Percentiles rank a stretch among this genome's conserved stretches.
phyloP scores from a whole-genome alignment of 2,329 filamentous ascomycete genomes.

The Colletotrichum salicis region DNA sequence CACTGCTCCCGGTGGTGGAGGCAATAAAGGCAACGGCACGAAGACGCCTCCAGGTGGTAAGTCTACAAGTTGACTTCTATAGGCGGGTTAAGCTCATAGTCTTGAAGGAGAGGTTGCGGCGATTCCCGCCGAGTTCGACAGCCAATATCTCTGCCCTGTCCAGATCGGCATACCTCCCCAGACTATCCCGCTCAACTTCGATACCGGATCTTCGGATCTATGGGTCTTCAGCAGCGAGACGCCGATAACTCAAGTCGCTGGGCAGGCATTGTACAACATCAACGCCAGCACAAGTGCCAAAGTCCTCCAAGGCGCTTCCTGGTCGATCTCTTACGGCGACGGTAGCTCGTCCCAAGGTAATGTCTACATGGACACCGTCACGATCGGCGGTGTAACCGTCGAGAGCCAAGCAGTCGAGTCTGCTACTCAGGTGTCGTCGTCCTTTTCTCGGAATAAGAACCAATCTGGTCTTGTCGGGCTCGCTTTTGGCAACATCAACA shows the following conservation, averaged over 20 bases:
- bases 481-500: conserved; percentile 56
- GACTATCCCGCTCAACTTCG: conserved; percentile 52
- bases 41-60: conserved; percentile 14
- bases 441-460: conserved; percentile 50
- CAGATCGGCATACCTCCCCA: conserved; percentile 62
- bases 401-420: conserved; percentile 54
- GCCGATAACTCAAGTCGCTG: conserved; percentile 45
- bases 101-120: conserved; percentile 49
- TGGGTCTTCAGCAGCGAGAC: conserved; percentile 61
- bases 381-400: conserved; percentile 53
- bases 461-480: conserved; percentile 57
- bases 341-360: conserved; percentile 53
- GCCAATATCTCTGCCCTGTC: conserved; percentile 67
- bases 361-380: conserved; percentile 56
- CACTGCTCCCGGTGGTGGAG: conserved; percentile 1
- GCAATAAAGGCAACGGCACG: conserved; percentile 12
- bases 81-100: conserved; percentile 34
- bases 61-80: neutral
- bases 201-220: conserved; percentile 56
- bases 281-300: conserved; percentile 50
- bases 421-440: conserved; percentile 51
- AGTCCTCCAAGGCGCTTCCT: conserved; percentile 49
- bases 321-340: conserved; percentile 57
- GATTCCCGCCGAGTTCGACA: conserved; percentile 58
- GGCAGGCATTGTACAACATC: conserved; percentile 54